phyloP scores from a whole-genome alignment of 2,329 filamentous ascomycete species.

The Dissoconium aciculare region DNA sequence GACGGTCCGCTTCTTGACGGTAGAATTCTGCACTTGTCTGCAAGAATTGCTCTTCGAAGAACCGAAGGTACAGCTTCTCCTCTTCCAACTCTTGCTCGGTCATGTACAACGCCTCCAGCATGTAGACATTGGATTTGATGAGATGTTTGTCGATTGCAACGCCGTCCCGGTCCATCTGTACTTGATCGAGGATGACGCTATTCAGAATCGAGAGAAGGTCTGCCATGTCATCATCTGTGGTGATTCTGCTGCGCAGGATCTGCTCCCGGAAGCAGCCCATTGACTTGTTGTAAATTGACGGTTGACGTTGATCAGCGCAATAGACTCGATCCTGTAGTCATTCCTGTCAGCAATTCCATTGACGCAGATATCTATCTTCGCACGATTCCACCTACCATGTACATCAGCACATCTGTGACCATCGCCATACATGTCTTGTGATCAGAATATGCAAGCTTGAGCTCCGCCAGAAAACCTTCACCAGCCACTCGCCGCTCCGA shows the following conservation, averaged over 20 bases:
- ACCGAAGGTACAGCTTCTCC: constrained; percentile 67
- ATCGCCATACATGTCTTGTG: constrained; percentile 91
- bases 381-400: constrained; percentile 44
- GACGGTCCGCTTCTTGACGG: constrained; percentile 52
- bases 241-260: constrained; percentile 51
- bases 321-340: constrained; percentile 57
- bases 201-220: constrained; percentile 62
- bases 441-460: constrained; percentile 71
- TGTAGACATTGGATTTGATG: constrained; percentile 68
- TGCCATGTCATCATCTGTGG: constrained; percentile 29
- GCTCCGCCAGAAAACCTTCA: constrained; percentile 62
- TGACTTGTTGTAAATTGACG: constrained; percentile 68
- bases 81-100: constrained; percentile 61
- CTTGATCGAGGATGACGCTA: constrained; percentile 73
- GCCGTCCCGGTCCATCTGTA: constrained; percentile 81
- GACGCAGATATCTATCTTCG: background rate
- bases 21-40: constrained; percentile 61
- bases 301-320: constrained; percentile 53
- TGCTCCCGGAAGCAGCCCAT: constrained; percentile 82
- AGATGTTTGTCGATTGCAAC: constrained; percentile 74
- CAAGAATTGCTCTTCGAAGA: constrained; percentile 70
- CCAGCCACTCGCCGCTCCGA: constrained; percentile 68
- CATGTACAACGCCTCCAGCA: constrained; percentile 82
- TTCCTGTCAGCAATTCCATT: background rate
- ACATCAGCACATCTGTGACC: constrained; percentile 88